These are phyloP conservation scores for Boletus tylopilopsis DNA, from an alignment of 768 basidiomycete species.

Conservation along the genomic window DNA sequence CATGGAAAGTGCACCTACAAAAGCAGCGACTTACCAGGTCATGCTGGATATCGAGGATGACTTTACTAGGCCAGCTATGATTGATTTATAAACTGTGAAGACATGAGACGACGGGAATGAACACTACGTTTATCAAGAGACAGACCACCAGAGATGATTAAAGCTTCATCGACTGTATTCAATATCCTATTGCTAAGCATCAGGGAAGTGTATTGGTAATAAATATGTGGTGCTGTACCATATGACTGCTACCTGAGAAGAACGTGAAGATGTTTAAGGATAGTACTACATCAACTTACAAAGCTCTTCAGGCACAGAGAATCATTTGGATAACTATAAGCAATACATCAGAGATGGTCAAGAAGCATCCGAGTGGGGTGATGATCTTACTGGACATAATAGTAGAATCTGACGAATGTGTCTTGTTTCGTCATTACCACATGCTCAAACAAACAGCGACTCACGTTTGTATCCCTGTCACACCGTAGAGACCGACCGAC, in stretches of 20 bases:
- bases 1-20: background rate
- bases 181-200: slow-evolving; percentile 4
- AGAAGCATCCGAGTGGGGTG: background rate
- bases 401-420: background rate
- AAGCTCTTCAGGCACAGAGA: background rate
- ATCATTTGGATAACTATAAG: background rate
- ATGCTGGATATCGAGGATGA: background rate
- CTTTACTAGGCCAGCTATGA: background rate
- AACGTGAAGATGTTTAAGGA: too few species aligned
- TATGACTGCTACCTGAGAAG: slow-evolving; percentile 6
- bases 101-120: background rate
- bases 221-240: background rate
- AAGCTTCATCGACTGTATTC: slow-evolving; percentile 12
- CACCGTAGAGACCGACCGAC: too few species aligned
- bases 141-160: slow-evolving; percentile 8
- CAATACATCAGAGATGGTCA: background rate
- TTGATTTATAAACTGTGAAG: slow-evolving; percentile 1
- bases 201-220: background rate
- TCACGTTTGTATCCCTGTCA: too few species aligned
- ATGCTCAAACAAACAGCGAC: background rate
- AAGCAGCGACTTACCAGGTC: background rate
- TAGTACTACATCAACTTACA: background rate
- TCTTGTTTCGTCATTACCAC: background rate
- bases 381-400: background rate
- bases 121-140: background rate